Conservation (phyloP, 345 rosid genomes). For the Dimocarpus longan region DNA sequence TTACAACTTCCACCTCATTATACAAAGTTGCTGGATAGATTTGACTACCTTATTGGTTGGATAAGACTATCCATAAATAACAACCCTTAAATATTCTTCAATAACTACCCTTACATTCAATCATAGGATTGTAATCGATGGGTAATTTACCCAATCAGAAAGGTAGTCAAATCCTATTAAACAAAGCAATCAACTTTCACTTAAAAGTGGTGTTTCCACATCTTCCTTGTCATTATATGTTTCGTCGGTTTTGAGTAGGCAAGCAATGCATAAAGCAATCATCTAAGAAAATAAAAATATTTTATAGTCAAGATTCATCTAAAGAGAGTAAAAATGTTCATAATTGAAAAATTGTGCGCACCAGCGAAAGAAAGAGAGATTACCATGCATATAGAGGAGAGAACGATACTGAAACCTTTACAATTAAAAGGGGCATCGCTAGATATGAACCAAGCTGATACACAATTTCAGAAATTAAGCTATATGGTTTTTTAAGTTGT, state of each 20-base stretch:
- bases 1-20: neutral
- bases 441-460: constrained; percentile 54
- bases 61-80: too few relatives aligned
- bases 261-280: constrained; percentile 41
- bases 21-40: too few relatives aligned
- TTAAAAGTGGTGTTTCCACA: constrained; percentile 41
- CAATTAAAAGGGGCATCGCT: constrained; percentile 52
- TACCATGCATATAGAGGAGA: constrained; percentile 56
- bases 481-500: neutral
- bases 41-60: too few relatives aligned
- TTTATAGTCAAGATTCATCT: neutral
- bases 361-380: neutral
- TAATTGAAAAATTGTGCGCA: neutral
- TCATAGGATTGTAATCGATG: too few relatives aligned
- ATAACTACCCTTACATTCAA: too few relatives aligned
- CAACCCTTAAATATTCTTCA: too few relatives aligned
- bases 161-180: neutral
- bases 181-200: constrained; percentile 3
- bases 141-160: too few relatives aligned
- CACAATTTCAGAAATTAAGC: neutral
- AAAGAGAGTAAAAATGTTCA: neutral
- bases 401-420: constrained; percentile 54
- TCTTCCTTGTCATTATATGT: constrained; percentile 25
- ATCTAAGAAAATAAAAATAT: constrained; percentile 27
- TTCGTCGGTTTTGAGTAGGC: constrained; percentile 34